A percentile compares a stretch with the other conserved stretches of the same genome.
Conservation (phyloP, 352 stramenopile species). For the Phytophthora vignae region DNA sequence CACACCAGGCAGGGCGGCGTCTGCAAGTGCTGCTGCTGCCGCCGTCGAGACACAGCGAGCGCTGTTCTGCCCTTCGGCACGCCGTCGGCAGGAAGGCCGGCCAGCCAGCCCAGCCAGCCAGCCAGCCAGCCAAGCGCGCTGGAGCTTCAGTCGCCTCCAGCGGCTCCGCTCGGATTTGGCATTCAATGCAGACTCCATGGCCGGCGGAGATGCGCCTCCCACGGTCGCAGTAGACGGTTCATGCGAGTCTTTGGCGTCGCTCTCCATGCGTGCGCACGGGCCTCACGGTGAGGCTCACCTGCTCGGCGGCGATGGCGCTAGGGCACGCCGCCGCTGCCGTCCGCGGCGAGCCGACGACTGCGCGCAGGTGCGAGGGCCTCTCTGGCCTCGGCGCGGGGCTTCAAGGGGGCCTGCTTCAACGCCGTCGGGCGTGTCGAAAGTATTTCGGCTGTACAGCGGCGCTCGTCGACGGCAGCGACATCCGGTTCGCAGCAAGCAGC, state of each 20-base stretch:
- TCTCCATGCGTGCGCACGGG: background rate
- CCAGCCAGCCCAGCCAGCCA: too few relatives aligned
- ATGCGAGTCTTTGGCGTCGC: slow-evolving; percentile 8
- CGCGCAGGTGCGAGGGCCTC: background rate
- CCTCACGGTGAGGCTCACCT: too few relatives aligned
- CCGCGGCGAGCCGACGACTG: background rate
- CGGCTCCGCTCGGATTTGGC: slow-evolving; percentile 31
- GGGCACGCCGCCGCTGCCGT: background rate
- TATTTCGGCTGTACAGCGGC: background rate
- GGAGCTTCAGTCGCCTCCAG: background rate
- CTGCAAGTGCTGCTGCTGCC: background rate
- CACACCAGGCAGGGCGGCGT: background rate
- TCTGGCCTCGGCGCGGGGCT: background rate
- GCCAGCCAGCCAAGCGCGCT: background rate
- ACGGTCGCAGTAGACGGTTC: slow-evolving; percentile 37
- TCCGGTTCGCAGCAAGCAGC: background rate
- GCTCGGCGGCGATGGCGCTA: background rate
- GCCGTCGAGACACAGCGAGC: background rate
- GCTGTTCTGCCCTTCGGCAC: background rate
- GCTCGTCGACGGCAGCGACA: background rate
- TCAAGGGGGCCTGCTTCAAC: background rate
- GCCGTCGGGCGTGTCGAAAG: background rate
- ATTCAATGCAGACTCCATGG: background rate
- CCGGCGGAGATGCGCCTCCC: slow-evolving; percentile 29
- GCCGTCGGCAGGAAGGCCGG: background rate